Evolutionary conservation across 1,284 basidiomycete genomes (phyloP), one percentile per base, ranked within the genome.

Genomic region (Trichosporon asahii): DNA sequence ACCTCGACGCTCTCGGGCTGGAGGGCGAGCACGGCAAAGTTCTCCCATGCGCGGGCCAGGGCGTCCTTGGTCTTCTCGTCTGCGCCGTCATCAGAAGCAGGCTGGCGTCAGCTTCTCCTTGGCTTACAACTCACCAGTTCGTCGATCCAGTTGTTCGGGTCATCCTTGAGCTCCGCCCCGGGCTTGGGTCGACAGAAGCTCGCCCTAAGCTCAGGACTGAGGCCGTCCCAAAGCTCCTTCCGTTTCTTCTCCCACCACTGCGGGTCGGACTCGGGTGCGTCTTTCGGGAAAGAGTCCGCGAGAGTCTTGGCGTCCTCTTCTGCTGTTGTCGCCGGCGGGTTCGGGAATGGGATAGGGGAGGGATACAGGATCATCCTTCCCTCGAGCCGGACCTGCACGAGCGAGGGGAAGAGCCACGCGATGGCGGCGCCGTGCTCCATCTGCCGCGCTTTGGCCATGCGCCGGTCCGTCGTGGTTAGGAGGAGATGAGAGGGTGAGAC

Each of bases 11-110:
- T 74, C 14, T 75, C 72, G 5, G 80, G 76, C 12, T 71, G 69
- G 68, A 83, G 76, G 27, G 78, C 80, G 37, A 84, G 71, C 27
- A 84, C 71, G 2, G 79, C 77, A 71, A 83, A 83, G 72, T 83
- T 74, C 8, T 69, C 64, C 40, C 57, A 61, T 4, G 57, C 57
- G 29, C 23, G 12, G 15, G 31, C 76, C 76, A 27, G 75, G 68
- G 14, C 75, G 69, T 77, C 73, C 15, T 78, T 72, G 8, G 73
- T 31, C 29, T 33, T 33, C 29, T 77, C 73, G 29, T 78, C 73
- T 1, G 72, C 70, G 64, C 76, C 75, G 27, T 78, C 76, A 77
- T 79, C 27, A 27, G 15, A 4, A 7, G 57, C 27, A 18, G 57
- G 57, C 35, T 37, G 35, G 35, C 35, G 11, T 37, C 35, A 37